Evolutionary conservation across 2,329 filamentous ascomycete genomes (phyloP).

Genomic region (Hypoxylon rubiginosum): DNA sequence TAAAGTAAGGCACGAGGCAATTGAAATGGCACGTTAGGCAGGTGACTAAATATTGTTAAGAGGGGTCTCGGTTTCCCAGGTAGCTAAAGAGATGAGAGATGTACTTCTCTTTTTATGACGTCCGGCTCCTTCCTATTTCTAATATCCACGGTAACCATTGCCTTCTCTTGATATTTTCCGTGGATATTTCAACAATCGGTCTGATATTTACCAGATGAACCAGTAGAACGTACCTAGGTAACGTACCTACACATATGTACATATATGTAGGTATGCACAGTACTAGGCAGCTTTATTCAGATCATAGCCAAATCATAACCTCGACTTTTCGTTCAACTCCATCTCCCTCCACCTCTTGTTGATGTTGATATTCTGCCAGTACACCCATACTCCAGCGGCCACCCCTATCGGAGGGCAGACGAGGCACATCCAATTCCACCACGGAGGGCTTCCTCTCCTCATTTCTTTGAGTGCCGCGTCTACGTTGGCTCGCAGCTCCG

Average conservation of each 20-base stretch:
- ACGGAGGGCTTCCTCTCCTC: slow-evolving; percentile 73
- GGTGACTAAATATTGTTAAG: neutral
- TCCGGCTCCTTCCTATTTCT: neutral
- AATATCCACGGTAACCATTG: neutral
- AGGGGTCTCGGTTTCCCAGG: neutral
- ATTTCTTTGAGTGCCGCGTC: slow-evolving; percentile 74
- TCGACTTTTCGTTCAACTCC: slow-evolving; percentile 63
- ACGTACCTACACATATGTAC: no score
- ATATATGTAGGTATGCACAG: neutral
- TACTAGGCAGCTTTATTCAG: neutral
- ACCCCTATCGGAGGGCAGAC: slow-evolving; percentile 82
- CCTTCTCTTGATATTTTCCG: neutral
- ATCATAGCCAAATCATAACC: slow-evolving; percentile 51
- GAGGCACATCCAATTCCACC: slow-evolving; percentile 84
- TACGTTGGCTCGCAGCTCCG: slow-evolving; percentile 77
- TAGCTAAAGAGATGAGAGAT: slow-evolving; percentile 2
- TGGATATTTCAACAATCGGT: neutral
- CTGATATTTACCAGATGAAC: neutral
- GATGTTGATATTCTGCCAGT: slow-evolving; percentile 78
- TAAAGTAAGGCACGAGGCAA: neutral
- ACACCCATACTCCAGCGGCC: slow-evolving; percentile 76
- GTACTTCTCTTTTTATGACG: slow-evolving; percentile 1
- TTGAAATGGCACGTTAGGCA: neutral
- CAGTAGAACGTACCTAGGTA: neutral
- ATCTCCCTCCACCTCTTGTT: slow-evolving; percentile 78